A percentile compares a stretch with the other conserved stretches of the same genome.
phyloP scores from a whole-genome alignment of 208 protist species.

The Trypanosoma lewisi region DNA sequence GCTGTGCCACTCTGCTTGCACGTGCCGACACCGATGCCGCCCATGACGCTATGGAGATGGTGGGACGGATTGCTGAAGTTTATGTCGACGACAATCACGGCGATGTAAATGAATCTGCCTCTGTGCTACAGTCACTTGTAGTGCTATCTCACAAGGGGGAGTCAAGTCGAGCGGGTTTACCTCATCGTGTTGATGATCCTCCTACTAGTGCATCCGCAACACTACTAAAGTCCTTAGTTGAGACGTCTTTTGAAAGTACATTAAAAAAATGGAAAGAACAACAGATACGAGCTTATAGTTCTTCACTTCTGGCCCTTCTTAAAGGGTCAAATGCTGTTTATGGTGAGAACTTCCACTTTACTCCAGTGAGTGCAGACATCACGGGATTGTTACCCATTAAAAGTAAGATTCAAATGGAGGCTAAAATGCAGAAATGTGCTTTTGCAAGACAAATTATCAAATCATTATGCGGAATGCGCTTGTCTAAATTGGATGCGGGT shows the following conservation, averaged over 20 bases:
- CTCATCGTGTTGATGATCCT: background rate
- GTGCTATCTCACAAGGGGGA: conserved; percentile 31
- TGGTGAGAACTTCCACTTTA: conserved; percentile 59
- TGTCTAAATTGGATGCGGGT: conserved; percentile 76
- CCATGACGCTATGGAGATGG: conserved; percentile 43
- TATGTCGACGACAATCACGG: conserved; percentile 41
- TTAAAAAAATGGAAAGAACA: conserved; percentile 58
- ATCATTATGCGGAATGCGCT: conserved; percentile 39
- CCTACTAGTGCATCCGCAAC: conserved; percentile 1
- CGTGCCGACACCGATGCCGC: conserved; percentile 34
- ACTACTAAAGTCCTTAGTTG: conserved; percentile 9
- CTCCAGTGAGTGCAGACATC: conserved; percentile 49
- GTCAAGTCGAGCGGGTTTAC: no score
- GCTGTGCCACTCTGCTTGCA: conserved; percentile 57
- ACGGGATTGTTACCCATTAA: conserved; percentile 72
- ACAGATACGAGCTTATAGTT: conserved; percentile 28
- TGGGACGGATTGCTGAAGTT: conserved; percentile 31
- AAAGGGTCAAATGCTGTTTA: conserved; percentile 55
- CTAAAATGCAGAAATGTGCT: conserved; percentile 77
- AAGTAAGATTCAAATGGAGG: conserved; percentile 82
- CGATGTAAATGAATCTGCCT: conserved; percentile 63
- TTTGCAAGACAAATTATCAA: conserved; percentile 66
- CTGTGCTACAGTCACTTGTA: conserved; percentile 59
- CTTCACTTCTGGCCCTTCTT: conserved; percentile 65
- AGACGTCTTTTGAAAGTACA: conserved; percentile 36